Base-by-base conservation (phyloP, 805 yeast species). In the Metschnikowia vanudenii region DNA sequence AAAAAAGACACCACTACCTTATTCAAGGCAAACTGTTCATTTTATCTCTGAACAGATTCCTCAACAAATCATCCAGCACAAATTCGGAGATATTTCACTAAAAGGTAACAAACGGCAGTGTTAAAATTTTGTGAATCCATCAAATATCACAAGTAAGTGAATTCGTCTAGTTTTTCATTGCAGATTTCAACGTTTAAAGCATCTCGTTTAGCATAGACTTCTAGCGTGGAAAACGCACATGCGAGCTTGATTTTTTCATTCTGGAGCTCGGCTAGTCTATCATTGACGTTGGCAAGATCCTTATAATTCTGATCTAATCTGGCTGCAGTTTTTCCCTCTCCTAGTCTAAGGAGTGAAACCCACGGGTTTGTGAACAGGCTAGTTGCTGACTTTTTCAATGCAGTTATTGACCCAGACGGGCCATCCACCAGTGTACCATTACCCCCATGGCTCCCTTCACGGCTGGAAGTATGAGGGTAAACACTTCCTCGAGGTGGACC, bases 161-260 rank as follows among this genome's bases (percentile, higher is more conserved):
- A 67, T 47, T 76, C 77, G 51, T 77, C 82, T 36, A 79, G 62
- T 53, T 76, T 76, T 50, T 79, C 82, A 37, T 63, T 74, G 28
- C 72, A 62, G n/a, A 69, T 42, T 43, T 63, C 64, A 7, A 63
- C 72, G 47, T 67, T 64, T 32, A 69, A 51, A 16, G 58, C 67
- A 43, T 73, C 76, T 39, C 67, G 53, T 29, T 36, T 50, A 1
- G 64, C 61, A 42, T 65, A 67, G 13, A 46, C 47, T 2, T 55
- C 55, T 18, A 55, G 47, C 19, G 45, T 39, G 11, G 47, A 37
- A 33, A 55, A 34, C 20, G 53, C 45, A 20, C 51, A 30, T 7
- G 38, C 35, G 17, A 68, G 55, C 51, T 53, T 57, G 14, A 55
- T 45, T 31, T 58, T 54, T 22, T 58, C 56, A 17, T 45, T 48